phyloP scores from a whole-genome alignment of 1,139 yeast genomes.

The Lizanozyma gosingica region DNA sequence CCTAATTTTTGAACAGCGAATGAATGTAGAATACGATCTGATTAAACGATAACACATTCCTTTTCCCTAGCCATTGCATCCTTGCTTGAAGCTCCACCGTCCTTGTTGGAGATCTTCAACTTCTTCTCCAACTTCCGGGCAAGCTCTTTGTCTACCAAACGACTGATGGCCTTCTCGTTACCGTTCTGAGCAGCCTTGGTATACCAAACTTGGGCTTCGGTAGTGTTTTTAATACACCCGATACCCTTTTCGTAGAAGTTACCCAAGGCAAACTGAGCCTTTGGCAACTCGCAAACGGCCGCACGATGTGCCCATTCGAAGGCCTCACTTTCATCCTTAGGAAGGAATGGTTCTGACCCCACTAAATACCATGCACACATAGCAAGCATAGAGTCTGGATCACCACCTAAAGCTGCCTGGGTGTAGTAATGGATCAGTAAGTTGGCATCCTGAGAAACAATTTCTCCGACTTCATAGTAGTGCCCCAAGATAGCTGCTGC shows the following conservation, averaged over 20 bases:
- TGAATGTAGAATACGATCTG: too few species aligned
- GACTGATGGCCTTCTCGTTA: slow-evolving; percentile 50
- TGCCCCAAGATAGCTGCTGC: slow-evolving; percentile 76
- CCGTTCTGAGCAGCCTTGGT: slow-evolving; percentile 66
- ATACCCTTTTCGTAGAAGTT: slow-evolving; percentile 82
- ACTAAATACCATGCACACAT: slow-evolving; percentile 95
- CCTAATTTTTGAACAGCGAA: too few species aligned
- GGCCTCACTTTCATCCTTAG: slow-evolving; percentile 76
- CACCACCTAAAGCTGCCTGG: slow-evolving; percentile 83
- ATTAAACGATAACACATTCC: slow-evolving; percentile 1
- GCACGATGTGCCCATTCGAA: slow-evolving; percentile 92
- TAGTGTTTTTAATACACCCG: slow-evolving; percentile 59
- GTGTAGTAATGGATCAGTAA: slow-evolving; percentile 89
- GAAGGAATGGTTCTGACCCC: slow-evolving; percentile 78
- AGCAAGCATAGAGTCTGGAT: slow-evolving; percentile 83
- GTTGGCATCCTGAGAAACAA: slow-evolving; percentile 75
- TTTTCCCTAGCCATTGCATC: background rate
- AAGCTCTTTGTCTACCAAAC: slow-evolving; percentile 26
- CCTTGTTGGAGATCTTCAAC: background rate
- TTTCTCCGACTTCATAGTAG: slow-evolving; percentile 75
- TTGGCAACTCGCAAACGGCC: slow-evolving; percentile 62
- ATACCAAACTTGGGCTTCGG: slow-evolving; percentile 68
- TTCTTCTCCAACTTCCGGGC: slow-evolving; percentile 15
- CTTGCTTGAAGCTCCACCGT: background rate
- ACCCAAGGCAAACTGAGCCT: slow-evolving; percentile 84